phyloP scores from a whole-genome alignment of 805 yeast genomes.

The Candida maltosa region DNA sequence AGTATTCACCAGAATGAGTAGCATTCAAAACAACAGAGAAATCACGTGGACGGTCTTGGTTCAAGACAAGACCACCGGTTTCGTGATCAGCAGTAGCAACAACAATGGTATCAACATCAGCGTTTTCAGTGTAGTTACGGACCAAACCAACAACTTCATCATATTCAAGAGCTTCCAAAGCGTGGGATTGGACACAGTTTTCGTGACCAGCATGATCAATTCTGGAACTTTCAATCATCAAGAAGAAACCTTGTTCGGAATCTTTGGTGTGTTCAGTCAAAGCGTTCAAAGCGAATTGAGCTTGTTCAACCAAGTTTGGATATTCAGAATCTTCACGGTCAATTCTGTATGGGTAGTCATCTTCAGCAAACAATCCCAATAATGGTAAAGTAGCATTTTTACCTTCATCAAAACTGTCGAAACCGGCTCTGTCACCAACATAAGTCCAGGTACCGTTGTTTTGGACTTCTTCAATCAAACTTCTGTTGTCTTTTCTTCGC shows the following conservation, averaged over 20 bases:
- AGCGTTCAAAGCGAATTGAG: constrained; percentile 67
- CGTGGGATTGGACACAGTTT: constrained; percentile 93
- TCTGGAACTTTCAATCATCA: constrained; percentile 85
- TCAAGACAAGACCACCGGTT: constrained; percentile 85
- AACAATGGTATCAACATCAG: constrained; percentile 73
- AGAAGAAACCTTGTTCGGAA: constrained; percentile 79
- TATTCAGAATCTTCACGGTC: constrained; percentile 60
- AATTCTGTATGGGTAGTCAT: constrained; percentile 79
- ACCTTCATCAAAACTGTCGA: constrained; percentile 55
- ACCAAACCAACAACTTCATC: constrained; percentile 78
- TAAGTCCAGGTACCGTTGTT: constrained; percentile 47
- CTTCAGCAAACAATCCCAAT: constrained; percentile 68
- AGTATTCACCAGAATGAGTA: constrained; percentile 72
- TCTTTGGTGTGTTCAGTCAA: constrained; percentile 64
- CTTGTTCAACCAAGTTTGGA: constrained; percentile 80
- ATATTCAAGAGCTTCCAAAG: constrained; percentile 81
- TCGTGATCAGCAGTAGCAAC: constrained; percentile 90
- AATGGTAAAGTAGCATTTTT: constrained; percentile 68
- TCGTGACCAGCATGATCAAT: constrained; percentile 94
- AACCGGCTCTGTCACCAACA: constrained; percentile 55
- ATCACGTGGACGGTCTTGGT: constrained; percentile 63
- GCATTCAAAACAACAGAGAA: constrained; percentile 56
- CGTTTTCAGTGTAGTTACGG: constrained; percentile 58
- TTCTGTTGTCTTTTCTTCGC: constrained; percentile 65
- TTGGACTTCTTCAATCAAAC: constrained; percentile 63